Evolutionary conservation across 805 yeast species (phyloP).

Genomic region (Myxozyma vanderwaltii): DNA sequence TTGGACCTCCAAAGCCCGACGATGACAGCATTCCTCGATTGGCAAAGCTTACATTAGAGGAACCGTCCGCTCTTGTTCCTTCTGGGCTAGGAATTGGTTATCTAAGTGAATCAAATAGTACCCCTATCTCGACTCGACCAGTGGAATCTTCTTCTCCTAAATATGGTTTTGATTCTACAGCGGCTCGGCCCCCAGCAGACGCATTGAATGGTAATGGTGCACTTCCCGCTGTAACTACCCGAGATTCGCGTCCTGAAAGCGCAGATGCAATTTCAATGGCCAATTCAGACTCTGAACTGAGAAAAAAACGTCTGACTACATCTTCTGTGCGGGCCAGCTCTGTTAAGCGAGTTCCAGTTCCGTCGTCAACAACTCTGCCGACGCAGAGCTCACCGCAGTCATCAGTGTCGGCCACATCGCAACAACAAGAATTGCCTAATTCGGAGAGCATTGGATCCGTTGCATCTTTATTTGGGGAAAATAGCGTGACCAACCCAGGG

Average conservation of each 20-base stretch:
- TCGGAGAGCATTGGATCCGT: constrained; percentile 4
- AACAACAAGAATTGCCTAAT: background rate
- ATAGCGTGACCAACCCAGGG: background rate
- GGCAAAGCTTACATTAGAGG: background rate
- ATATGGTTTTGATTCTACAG: background rate
- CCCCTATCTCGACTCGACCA: background rate
- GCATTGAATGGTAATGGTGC: background rate
- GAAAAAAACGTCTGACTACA: background rate
- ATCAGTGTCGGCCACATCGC: background rate
- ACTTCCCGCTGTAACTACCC: background rate
- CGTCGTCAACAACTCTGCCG: background rate
- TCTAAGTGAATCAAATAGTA: background rate
- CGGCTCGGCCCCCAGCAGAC: background rate
- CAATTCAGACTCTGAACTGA: background rate
- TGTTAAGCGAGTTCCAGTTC: background rate
- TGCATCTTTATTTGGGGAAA: background rate
- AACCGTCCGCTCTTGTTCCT: background rate
- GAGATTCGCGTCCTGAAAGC: too few relatives aligned
- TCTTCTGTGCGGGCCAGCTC: background rate
- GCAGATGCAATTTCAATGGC: too few relatives aligned
- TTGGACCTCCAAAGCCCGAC: too few relatives aligned
- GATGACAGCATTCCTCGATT: background rate
- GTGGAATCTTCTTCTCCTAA: background rate
- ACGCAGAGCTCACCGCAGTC: background rate
- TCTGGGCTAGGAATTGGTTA: background rate